Evolutionary conservation across 768 basidiomycete genomes (phyloP), one percentile per base, ranked within the genome.

Genomic region (Trametes cubensis): DNA sequence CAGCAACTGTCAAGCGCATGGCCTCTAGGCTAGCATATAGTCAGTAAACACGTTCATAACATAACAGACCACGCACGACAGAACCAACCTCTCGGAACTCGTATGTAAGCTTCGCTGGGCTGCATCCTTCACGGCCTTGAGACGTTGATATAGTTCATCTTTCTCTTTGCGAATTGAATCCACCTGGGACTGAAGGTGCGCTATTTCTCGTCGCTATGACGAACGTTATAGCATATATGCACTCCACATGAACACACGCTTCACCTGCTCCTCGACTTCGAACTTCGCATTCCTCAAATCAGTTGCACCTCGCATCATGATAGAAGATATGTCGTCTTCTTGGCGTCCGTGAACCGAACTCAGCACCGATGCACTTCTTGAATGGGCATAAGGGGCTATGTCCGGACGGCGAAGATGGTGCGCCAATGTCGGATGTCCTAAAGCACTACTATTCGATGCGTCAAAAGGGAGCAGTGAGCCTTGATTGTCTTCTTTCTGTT

Each of bases 281-380:
- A 60, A 63, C 57, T 70, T 72, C 8, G 67, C 64, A 50, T 66
- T 69, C 23, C 70, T 50, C 6, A 72, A 45, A 44, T 72, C 67
- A 0, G 65, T 68, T 13, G 70, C 70, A 7, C 70, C 70, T 11
- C 70, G 67, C 71, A 72, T 72, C 71, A 72, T 70, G 47, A 71
- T 62, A 6, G 67, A 58, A 0, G 71, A 70, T n/a, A 72, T 62
- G 51, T 72, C 71, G 47, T 72, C 71, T 0, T 71, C 70, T 41
- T 61, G 69, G 6, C 66, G 42, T 6, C 54, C 67, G 13, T 49
- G 49, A 4, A 45, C 41, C 0, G 67, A 68, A 42, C 69, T 70
- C 21, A 63, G 46, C 0, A 69, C 66, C 8, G 71, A 72, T 1
- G 62, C 69, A 23, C 71, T 72, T 50, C 69, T 61, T 14, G 69